Conservation (phyloP, 2,329 filamentous ascomycete genomes). For the Stromatinia cepivora region DNA sequence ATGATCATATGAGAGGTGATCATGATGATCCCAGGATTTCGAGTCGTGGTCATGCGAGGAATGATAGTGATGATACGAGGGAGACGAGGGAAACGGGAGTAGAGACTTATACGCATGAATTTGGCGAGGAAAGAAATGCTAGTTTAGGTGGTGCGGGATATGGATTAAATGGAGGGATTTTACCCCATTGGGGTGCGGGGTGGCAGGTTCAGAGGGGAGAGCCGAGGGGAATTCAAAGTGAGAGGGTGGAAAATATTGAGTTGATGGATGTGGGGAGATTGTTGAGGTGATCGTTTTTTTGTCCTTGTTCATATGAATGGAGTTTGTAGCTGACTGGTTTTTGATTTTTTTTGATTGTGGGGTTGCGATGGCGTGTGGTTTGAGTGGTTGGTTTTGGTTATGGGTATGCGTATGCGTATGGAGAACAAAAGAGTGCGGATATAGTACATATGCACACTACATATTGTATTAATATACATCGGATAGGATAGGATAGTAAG, state of each 20-base stretch:
- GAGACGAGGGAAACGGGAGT: slow-evolving; percentile 8
- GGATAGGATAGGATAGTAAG: no score
- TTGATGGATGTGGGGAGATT: slow-evolving; percentile 37
- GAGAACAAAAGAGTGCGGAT: no score
- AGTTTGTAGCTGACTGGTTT: no score
- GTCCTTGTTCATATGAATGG: no score
- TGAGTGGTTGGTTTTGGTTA: no score
- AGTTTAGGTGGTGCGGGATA: slow-evolving; percentile 27
- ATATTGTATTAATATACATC: no score
- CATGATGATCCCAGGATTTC: no score
- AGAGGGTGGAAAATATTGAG: slow-evolving; percentile 35
- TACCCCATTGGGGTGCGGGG: slow-evolving; percentile 36
- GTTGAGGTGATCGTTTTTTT: slow-evolving; percentile 29
- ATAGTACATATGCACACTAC: no score
- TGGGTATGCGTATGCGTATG: no score
- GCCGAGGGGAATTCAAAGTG: slow-evolving; percentile 1
- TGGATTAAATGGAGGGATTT: slow-evolving; percentile 21
- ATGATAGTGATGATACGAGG: slow-evolving; percentile 17
- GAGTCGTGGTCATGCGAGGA: neutral
- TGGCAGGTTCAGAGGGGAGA: slow-evolving; percentile 35
- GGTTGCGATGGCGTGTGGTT: no score
- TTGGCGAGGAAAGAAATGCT: slow-evolving; percentile 18
- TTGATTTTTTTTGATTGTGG: no score
- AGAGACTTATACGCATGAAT: slow-evolving; percentile 22
- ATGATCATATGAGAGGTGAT: no score